These are phyloP conservation scores for Tulasnella sp. DNA, from an alignment of 768 basidiomycete species.

Conservation along the genomic window DNA sequence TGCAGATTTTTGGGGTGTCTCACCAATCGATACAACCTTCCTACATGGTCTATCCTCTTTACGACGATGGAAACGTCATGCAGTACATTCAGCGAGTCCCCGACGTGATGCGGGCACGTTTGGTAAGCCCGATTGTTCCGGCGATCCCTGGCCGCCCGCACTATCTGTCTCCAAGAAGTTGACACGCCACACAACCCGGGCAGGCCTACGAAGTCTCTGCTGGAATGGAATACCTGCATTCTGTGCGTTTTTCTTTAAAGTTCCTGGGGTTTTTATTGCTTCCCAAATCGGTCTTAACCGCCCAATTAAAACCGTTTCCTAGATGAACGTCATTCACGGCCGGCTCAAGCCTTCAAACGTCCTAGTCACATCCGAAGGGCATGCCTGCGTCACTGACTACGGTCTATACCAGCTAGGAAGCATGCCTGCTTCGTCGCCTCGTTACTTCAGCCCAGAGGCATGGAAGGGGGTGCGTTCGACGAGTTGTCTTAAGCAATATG, in stretches of 20 bases:
- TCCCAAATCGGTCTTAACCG: neutral
- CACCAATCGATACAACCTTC: constrained; percentile 18
- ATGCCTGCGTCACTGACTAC: constrained; percentile 30
- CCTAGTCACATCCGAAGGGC: constrained; percentile 26
- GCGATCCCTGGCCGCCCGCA: neutral
- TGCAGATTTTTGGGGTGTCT: constrained; percentile 31
- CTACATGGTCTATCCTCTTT: constrained; percentile 24
- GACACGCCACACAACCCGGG: neutral
- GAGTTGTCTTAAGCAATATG: neutral
- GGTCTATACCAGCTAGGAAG: constrained; percentile 27
- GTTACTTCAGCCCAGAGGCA: constrained; percentile 35
- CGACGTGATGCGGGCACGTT: neutral
- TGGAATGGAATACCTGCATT: constrained; percentile 33
- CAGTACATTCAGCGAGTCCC: constrained; percentile 26
- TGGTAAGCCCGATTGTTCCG: constrained; percentile 23
- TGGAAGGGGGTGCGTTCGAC: constrained; percentile 33
- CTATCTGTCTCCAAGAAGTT: neutral
- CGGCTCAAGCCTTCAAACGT: constrained; percentile 32
- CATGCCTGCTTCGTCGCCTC: constrained; percentile 26
- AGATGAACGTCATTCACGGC: constrained; percentile 33
- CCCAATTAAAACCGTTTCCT: too few relatives aligned
- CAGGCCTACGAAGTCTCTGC: constrained; percentile 24
- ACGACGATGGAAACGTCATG: constrained; percentile 26
- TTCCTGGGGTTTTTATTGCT: neutral
- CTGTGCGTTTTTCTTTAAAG: neutral